A percentile compares a stretch with the other conserved stretches of the same genome.
Conservation (phyloP, 768 basidiomycete species). For the Lactarius pseudohatsudake region DNA sequence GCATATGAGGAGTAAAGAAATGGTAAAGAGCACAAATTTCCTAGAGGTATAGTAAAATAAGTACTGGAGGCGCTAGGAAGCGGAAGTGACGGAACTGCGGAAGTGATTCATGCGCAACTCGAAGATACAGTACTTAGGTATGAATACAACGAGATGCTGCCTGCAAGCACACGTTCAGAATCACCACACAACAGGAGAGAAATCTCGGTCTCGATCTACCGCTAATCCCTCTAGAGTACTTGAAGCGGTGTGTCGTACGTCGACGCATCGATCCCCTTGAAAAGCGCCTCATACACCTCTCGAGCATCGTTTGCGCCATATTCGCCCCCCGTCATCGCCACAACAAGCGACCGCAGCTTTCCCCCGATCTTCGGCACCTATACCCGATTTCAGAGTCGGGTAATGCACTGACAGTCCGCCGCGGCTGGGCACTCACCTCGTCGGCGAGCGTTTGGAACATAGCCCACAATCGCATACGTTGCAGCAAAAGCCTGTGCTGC, state of each 20-base stretch:
- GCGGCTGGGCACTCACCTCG: background rate
- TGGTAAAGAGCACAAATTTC: no score
- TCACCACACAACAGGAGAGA: no score
- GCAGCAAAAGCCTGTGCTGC: conserved; percentile 10
- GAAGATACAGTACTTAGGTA: no score
- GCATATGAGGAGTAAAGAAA: no score
- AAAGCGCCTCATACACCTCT: conserved; percentile 50
- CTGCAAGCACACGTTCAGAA: no score
- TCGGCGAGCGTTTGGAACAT: conserved; percentile 20
- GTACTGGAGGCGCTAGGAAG: no score
- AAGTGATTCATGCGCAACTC: no score
- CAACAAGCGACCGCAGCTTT: conserved; percentile 46
- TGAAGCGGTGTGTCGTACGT: conserved; percentile 39
- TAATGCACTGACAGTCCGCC: background rate
- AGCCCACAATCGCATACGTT: conserved; percentile 25
- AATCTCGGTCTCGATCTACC: no score
- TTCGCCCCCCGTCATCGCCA: conserved; percentile 47
- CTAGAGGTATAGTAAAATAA: no score
- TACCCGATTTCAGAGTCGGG: background rate
- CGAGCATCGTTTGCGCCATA: conserved; percentile 52
- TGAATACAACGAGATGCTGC: no score
- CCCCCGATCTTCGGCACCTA: conserved; percentile 43
- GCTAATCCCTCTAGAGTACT: no score
- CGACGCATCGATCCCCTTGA: conserved; percentile 43
- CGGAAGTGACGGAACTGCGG: no score